These are phyloP conservation scores for Metarhizium album DNA, from an alignment of 2,329 filamentous ascomycete genomes.

Conservation along the genomic window DNA sequence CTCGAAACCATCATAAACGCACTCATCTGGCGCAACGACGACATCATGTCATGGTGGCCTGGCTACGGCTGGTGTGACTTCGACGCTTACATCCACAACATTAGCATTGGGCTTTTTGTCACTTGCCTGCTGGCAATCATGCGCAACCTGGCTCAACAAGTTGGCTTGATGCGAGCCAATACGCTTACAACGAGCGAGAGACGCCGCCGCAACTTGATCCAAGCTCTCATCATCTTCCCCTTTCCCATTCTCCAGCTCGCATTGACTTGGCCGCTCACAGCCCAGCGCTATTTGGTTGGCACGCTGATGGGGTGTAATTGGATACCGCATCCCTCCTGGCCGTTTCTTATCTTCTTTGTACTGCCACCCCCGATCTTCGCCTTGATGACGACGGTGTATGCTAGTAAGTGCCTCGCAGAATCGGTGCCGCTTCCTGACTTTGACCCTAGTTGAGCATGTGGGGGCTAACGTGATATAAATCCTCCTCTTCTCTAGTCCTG, in stretches of 20 bases:
- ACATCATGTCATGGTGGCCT: constrained; percentile 38
- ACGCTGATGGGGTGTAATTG: constrained; percentile 40
- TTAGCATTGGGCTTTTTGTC: constrained; percentile 33
- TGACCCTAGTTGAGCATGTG: background rate
- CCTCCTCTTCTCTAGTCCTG: constrained; percentile 24
- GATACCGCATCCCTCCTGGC: constrained; percentile 33
- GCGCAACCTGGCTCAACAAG: constrained; percentile 39
- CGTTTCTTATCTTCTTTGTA: constrained; percentile 37
- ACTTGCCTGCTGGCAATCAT: constrained; percentile 45
- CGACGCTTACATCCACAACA: constrained; percentile 36
- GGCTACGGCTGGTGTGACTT: constrained; percentile 45
- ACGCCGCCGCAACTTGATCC: constrained; percentile 30
- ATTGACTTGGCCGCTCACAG: constrained; percentile 36
- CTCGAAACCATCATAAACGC: constrained; percentile 38
- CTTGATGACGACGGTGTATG: constrained; percentile 33
- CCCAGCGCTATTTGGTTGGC: constrained; percentile 37
- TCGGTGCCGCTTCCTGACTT: background rate
- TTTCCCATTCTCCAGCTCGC: constrained; percentile 37
- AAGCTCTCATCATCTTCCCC: constrained; percentile 45
- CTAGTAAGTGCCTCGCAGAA: constrained; percentile 28
- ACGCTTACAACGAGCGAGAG: constrained; percentile 30
- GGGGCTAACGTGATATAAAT: too few relatives aligned
- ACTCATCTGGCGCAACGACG: constrained; percentile 41
- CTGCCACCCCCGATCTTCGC: constrained; percentile 34
- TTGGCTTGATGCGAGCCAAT: constrained; percentile 32